phyloP scores from a whole-genome alignment of 139 green algal species.

The Coccomyxa sp. region DNA sequence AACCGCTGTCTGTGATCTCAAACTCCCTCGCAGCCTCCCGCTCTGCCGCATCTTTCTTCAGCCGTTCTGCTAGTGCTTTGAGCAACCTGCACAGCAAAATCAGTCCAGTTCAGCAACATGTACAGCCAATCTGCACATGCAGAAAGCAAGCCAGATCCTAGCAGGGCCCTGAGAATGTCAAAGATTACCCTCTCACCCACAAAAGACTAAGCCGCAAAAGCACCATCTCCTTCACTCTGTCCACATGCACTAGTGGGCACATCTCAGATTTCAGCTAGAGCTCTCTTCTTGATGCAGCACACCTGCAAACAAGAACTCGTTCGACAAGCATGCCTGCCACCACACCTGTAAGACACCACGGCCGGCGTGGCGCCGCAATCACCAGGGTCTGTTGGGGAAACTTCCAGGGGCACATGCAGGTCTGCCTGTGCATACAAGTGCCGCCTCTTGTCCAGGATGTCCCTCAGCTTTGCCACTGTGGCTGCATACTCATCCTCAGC shows the following conservation, averaged over 20 bases:
- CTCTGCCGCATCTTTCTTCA: constrained; percentile 20
- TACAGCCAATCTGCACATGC: neutral
- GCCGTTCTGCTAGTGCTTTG: constrained; percentile 24
- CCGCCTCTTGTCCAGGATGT: constrained; percentile 52
- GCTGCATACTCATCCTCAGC: constrained; percentile 16
- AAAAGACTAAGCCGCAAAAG: neutral
- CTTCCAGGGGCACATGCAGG: constrained; percentile 54
- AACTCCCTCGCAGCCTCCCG: constrained; percentile 33
- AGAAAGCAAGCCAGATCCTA: neutral
- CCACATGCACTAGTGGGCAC: too few relatives aligned
- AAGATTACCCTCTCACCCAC: neutral
- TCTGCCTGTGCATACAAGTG: constrained; percentile 68
- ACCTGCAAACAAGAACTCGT: neutral
- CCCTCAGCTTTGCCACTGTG: constrained; percentile 30
- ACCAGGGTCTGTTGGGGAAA: constrained; percentile 11
- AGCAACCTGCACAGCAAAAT: constrained; percentile 21
- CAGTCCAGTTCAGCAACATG: neutral
- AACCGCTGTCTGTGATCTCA: constrained; percentile 19
- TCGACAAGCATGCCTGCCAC: too few relatives aligned
- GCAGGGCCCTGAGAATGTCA: neutral
- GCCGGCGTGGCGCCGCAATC: constrained; percentile 23
- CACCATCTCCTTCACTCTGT: too few relatives aligned
- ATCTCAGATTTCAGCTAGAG: neutral
- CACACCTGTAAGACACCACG: constrained; percentile 27
- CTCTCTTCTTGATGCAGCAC: neutral